Conservation (phyloP, 2,329 filamentous ascomycete genomes). For the Neobulgaria alba region DNA sequence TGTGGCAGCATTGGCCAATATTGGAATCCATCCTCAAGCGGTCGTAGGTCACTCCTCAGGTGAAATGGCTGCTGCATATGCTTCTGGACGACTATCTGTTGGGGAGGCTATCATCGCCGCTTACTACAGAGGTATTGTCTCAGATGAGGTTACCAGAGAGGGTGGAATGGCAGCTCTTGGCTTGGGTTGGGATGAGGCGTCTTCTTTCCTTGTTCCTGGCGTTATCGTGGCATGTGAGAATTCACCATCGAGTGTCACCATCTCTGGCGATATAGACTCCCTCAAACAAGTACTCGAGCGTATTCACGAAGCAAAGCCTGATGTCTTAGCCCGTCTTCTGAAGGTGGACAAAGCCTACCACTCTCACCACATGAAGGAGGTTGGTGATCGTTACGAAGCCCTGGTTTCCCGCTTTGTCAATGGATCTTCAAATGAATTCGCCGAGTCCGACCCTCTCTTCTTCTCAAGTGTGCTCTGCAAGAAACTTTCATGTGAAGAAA, state of each 20-base stretch:
- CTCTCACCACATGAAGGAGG: constrained; percentile 22
- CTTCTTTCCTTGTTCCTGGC: constrained; percentile 8
- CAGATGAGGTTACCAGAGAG: neutral
- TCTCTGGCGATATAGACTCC: neutral
- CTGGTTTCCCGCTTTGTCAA: constrained; percentile 20
- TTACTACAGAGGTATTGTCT: constrained; percentile 28
- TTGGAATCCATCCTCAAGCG: constrained; percentile 30
- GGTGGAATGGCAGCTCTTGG: constrained; percentile 39
- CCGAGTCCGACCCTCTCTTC: neutral
- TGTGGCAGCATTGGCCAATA: constrained; percentile 34
- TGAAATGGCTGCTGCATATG: constrained; percentile 39
- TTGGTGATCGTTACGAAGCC: neutral
- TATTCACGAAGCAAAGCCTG: constrained; percentile 13
- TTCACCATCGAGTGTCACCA: constrained; percentile 15
- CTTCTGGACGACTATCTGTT: constrained; percentile 27
- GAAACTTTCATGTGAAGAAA: neutral
- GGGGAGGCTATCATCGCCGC: constrained; percentile 34
- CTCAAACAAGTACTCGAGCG: constrained; percentile 10
- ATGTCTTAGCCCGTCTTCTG: constrained; percentile 27
- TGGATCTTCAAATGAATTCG: neutral
- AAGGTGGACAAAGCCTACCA: constrained; percentile 35
- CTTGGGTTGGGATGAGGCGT: constrained; percentile 18
- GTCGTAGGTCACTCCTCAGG: constrained; percentile 35
- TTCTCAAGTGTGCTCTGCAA: neutral
- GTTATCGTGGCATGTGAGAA: constrained; percentile 25